Base-by-base conservation (phyloP, 305 asterid genomes). In the Solanum aculeatissimum region DNA sequence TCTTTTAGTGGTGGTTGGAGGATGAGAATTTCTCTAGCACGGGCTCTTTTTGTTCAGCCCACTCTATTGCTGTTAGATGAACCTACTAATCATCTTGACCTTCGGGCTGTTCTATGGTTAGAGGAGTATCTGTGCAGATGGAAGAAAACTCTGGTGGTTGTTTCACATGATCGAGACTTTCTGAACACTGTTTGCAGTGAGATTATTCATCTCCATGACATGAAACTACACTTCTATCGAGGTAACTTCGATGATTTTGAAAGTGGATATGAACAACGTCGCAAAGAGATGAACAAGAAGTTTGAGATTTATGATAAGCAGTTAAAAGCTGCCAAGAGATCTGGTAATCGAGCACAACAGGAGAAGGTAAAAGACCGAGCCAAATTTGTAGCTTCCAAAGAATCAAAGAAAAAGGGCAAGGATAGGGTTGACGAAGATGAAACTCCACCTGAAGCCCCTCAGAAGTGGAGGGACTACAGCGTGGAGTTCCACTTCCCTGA, bases 1-100 rank as follows among this genome's bases (percentile, higher is more conserved):
- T 96, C 99, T 51, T 96, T 96, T 47, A 96, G 99, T 89, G 99
- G 98, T 86, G 99, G 99, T 70, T 96, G 99, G 98, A 93, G 99
- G 84, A 96, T 96, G 99, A 92, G 98, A 88, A 94, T 96, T 57
- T 96, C 99, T 42, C 89, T 96, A 71, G 99, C 98, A 65, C 88
- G 97, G 85, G 99, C 98, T 57, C 98, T 96, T 71, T 96, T 96
- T 86, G 93, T 96, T 83, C 99, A 96, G 91, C 99, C 99, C 11
- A 96, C 99, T 55, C 90, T 96, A 29, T 84, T 96, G 90, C 91
- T 96, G 66, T 87, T 96, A 92, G 99, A 96, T 87, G 99, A 96
- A 85, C 98, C 99, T 15, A 96, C 99, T 47, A 96, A 94, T 86
- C 99, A 96, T 91, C 98, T 96, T 21, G 98, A 96, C 83, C 97